A percentile compares a stretch with the other conserved stretches of the same genome.
Conservation (phyloP, 306 rosid genomes). For the Aeschynomene evenia region DNA sequence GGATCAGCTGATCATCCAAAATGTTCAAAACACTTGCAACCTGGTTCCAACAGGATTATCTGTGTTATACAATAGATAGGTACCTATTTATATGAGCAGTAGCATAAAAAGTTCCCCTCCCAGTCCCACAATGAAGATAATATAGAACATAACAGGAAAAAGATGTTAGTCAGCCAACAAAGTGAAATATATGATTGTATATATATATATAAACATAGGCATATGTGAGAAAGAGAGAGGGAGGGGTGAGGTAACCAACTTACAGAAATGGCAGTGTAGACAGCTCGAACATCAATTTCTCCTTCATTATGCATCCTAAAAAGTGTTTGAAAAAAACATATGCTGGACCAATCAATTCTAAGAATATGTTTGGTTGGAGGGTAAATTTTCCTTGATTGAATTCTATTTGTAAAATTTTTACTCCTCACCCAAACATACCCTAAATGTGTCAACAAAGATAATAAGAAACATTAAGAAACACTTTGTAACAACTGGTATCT, state of each 20-base stretch:
- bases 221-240: neutral
- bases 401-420: too few species aligned
- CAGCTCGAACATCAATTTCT: slow-evolving; percentile 90
- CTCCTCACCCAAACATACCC: too few species aligned
- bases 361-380: too few species aligned
- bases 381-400: too few species aligned
- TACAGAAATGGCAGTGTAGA: slow-evolving; percentile 97
- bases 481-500: too few species aligned
- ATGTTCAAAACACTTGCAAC: slow-evolving; percentile 89
- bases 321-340: slow-evolving; percentile 16
- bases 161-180: neutral
- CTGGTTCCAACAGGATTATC: slow-evolving; percentile 45
- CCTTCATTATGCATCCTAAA: slow-evolving; percentile 88
- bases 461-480: slow-evolving; percentile 8
- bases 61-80: slow-evolving; percentile 14
- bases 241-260: slow-evolving; percentile 34
- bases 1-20: slow-evolving; percentile 73
- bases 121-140: slow-evolving; percentile 13
- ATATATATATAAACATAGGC: neutral
- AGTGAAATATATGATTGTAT: slow-evolving; percentile 10
- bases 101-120: slow-evolving; percentile 16
- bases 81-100: neutral
- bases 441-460: slow-evolving; percentile 12
- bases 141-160: slow-evolving; percentile 17
- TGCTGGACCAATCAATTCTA: neutral